Base-by-base conservation (phyloP, 257 asterid genomes). In the Galeopsis tetrahit region DNA sequence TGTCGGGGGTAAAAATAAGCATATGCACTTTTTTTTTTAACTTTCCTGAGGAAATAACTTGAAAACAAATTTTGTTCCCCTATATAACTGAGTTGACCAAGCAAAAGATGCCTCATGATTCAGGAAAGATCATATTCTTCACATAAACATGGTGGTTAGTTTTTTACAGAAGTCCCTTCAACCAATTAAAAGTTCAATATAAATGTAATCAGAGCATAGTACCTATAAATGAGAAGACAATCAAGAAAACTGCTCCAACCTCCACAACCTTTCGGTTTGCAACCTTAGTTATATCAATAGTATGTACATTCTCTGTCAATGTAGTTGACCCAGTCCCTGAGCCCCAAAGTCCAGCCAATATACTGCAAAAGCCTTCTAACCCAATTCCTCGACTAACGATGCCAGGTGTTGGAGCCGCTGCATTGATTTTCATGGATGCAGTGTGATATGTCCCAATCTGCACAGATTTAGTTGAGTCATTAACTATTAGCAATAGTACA, bases 271-370 rank as follows among this genome's bases (percentile, higher is more conserved):
- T 87, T 71, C 99, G 86, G 85, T 75, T 92, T 44, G 97, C 97
- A 66, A 95, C 91, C 82, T 83, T 92, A 6, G 98, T 95, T 48
- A 80, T 79, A 43, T 80, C 78, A 70, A 95, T 85, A 8, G 99
- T 90, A 76, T 95, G 96, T 73, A 90, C 75, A 40, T 95, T 95
- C 79, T 92, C 99, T 1, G 91, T 88, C 86, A 95, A 82, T 78
- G 97, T 90, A 70, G 97, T 90, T 53, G 97, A 84, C 71, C 98
- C 99, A 0, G 98, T 82, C 67, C 99, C 98, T 14, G 97, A 73
- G 51, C 99, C 99, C 97, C 98, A 95, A 73, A 92, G 96, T 66
- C 98, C 99, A 62, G 98, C 99, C 71, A 95, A 75, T 31, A 92
- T 70, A 80, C 99, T 87, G 85, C 97, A 95, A 78, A 95, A 92